phyloP scores from a whole-genome alignment of 1,139 yeast genomes.

The Magnusiomyces magnusii region DNA sequence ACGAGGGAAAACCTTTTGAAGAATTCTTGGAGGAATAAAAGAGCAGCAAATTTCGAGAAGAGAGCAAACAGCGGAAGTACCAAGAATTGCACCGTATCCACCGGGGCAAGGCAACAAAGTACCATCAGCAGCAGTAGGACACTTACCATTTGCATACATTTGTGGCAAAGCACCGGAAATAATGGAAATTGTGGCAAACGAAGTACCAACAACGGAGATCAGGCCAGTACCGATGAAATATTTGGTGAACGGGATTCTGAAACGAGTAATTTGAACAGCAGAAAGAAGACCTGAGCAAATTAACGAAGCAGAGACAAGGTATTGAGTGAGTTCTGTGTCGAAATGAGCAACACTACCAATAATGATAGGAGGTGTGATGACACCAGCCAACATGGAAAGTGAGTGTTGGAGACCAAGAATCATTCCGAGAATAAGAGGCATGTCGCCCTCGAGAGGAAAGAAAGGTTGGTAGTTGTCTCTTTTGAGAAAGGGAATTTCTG shows the following conservation, averaged over 20 bases:
- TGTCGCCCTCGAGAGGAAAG: constrained; percentile 66
- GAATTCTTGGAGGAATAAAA: constrained; percentile 61
- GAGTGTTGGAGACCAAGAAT: constrained; percentile 81
- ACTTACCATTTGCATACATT: constrained; percentile 68
- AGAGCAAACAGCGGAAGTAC: constrained; percentile 70
- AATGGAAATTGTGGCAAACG: constrained; percentile 80
- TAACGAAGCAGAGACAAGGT: constrained; percentile 69
- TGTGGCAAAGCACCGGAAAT: constrained; percentile 67
- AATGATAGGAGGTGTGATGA: constrained; percentile 76
- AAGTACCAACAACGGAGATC: constrained; percentile 81
- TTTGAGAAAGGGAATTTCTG: constrained; percentile 60
- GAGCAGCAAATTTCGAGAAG: constrained; percentile 63
- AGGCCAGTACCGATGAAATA: constrained; percentile 82
- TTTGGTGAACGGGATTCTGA: constrained; percentile 63
- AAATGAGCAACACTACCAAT: constrained; percentile 58
- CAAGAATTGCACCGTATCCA: constrained; percentile 82
- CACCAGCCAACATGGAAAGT: constrained; percentile 85
- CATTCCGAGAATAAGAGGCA: constrained; percentile 71
- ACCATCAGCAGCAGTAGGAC: constrained; percentile 54
- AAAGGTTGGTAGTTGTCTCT: constrained; percentile 50
- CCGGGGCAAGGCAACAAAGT: constrained; percentile 73
- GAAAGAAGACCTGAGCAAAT: constrained; percentile 72
- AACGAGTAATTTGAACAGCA: constrained; percentile 68
- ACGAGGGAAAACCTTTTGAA: constrained; percentile 76
- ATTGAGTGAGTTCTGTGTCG: constrained; percentile 44